Conservation (phyloP, 306 rosid species). For the Sicyos edulis region DNA sequence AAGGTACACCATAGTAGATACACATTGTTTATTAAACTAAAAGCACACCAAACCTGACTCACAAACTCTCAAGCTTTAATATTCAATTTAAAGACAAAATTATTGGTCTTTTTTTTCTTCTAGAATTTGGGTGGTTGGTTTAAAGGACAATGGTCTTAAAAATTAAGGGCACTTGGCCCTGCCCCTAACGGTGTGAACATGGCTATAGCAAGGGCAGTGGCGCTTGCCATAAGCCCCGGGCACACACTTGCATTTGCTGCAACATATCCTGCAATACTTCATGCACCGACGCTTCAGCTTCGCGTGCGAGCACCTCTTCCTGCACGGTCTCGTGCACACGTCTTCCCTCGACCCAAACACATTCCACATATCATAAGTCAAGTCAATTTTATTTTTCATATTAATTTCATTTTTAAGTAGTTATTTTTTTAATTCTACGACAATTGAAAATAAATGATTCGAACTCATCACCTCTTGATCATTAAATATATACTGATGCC, state of each 20-base stretch:
- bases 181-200: not conserved
- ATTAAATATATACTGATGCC: too few relatives aligned
- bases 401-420: not conserved
- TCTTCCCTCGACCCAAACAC: not conserved
- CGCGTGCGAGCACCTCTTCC: slow-evolving; percentile 45
- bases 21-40: not conserved
- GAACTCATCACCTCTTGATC: too few relatives aligned
- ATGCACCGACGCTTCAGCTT: slow-evolving; percentile 56
- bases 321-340: slow-evolving; percentile 32
- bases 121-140: not conserved
- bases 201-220: slow-evolving; percentile 19
- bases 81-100: not conserved
- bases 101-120: not conserved
- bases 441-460: too few relatives aligned
- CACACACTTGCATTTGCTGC: slow-evolving; percentile 63
- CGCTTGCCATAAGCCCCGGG: slow-evolving; percentile 25
- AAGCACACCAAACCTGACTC: slow-evolving; percentile 6
- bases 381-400: not conserved
- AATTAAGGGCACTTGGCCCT: slow-evolving; percentile 13
- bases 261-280: slow-evolving; percentile 64
- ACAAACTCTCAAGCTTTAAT: not conserved
- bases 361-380: not conserved
- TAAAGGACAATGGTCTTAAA: not conserved
- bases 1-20: not conserved
- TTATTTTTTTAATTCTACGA: too few relatives aligned